Base-by-base conservation (phyloP, 2,329 filamentous ascomycete species). In the Paraphaeosphaeria minitans region DNA sequence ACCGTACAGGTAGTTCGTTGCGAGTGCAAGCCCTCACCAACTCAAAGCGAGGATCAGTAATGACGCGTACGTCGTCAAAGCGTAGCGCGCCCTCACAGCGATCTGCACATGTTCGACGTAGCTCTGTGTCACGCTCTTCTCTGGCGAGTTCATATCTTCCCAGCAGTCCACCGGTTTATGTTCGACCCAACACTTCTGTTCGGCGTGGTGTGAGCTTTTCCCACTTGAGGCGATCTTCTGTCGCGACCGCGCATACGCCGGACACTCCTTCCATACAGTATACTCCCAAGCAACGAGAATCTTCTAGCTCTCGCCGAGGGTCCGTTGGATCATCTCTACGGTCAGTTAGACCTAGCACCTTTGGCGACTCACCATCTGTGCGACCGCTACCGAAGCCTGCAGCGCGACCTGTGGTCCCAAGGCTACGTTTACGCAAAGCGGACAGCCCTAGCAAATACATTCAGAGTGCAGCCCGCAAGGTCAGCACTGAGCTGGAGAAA, bases 401-500 rank as follows among this genome's bases (percentile, higher is more conserved):
- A 24, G 65, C 51, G 69, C 70, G 59, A 61, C 57, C 61, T 33
- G 61, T 58, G 48, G 69, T 69, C 39, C 64, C 73, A 16, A 66
- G 67, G 6, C 52, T 75, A 21, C 66, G 65, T n/a, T 53, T 73
- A 8, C 72, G 75, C 50, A 83, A 73, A 62, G 77, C 60, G 63
- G 78, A 72, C 72, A 81, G 73, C 46, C 81, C 80, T 1, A 82
- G 78, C 55, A 80, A 84, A 41, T 80, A 81, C 49, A 89, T 87
- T 77, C 88, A 86, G 66, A 92, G 93, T 58, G 93, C 97, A 72
- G 85, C 95, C 55, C 85, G 92, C 7, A 89, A 94, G 67, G 89
- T 96, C 57, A 96, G 92, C 66, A 87, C 86, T 67, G 92, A 92
- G 68, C 88, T 97, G 61, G 92, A 92, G 51, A 92, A 92, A 75